Percentiles rank a stretch among this genome's conserved stretches.
phyloP scores from a whole-genome alignment of 1,284 basidiomycete species.

The Leccinum fuscescens region DNA sequence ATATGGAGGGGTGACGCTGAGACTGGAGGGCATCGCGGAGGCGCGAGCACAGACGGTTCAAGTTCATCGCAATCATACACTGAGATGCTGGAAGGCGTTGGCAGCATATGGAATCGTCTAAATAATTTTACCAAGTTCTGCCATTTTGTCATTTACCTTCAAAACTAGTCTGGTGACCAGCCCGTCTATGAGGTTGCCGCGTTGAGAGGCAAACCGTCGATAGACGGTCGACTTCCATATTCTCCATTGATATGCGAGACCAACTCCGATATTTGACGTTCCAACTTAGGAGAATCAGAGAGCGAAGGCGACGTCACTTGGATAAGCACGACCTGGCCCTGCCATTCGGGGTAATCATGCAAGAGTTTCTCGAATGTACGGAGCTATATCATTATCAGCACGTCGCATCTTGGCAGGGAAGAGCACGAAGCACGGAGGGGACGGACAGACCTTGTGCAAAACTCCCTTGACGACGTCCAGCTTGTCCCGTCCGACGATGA shows the following conservation, averaged over 20 bases:
- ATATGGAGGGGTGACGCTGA: too few species aligned
- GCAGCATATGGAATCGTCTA: too few species aligned
- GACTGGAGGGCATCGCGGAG: too few species aligned
- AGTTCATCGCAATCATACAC: too few species aligned
- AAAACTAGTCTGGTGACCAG: too few species aligned
- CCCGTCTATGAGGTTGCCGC: too few species aligned
- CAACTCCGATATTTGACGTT: constrained; percentile 90
- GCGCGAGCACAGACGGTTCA: too few species aligned
- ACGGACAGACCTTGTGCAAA: constrained; percentile 82
- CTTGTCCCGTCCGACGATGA: constrained; percentile 98
- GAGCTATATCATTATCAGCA: constrained; percentile 47
- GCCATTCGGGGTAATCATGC: constrained; percentile 93
- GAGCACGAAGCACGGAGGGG: background rate
- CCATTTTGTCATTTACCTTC: too few species aligned
- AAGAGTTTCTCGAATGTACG: constrained; percentile 96
- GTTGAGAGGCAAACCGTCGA: too few species aligned
- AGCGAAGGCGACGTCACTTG: constrained; percentile 94
- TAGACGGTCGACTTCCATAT: constrained; percentile 64
- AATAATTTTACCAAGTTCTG: too few species aligned
- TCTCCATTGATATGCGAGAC: constrained; percentile 97
- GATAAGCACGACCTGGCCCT: constrained; percentile 84
- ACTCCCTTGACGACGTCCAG: constrained; percentile 98
- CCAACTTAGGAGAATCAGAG: constrained; percentile 91
- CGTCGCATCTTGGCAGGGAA: background rate
- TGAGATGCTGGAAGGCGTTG: too few species aligned